phyloP scores from a whole-genome alignment of 1,139 yeast species.

The Hansenula anomala region DNA sequence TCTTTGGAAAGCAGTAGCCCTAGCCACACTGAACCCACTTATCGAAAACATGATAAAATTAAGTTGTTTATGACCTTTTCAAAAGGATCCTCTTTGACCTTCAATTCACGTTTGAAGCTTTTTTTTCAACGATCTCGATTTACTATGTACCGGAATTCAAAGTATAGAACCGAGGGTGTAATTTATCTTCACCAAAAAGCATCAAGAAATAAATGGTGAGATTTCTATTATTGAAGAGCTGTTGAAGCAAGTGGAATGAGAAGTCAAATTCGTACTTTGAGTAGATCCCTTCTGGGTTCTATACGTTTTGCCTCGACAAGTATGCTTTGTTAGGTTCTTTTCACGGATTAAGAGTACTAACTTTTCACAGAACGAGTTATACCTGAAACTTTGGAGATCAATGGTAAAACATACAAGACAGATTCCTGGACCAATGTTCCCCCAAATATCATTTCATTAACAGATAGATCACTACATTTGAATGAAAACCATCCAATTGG shows the following conservation, averaged over 20 bases:
- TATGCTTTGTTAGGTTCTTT: not conserved
- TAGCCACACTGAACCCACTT: not conserved
- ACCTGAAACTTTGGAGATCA: slow-evolving; percentile 35
- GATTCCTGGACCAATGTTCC: slow-evolving; percentile 90
- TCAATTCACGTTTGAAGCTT: no score
- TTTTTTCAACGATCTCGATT: no score
- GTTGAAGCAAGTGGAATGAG: no score
- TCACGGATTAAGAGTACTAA: no score
- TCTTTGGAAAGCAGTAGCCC: not conserved
- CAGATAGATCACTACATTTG: slow-evolving; percentile 71
- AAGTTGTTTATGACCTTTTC: no score
- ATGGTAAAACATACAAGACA: slow-evolving; percentile 48
- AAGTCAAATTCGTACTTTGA: not conserved
- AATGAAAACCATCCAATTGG: slow-evolving; percentile 85
- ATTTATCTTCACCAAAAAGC: no score
- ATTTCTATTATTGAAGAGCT: no score
- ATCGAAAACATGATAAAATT: not conserved
- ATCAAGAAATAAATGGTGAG: no score
- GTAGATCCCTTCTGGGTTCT: not conserved
- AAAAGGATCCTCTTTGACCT: no score
- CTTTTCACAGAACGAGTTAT: not conserved
- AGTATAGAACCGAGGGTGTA: no score
- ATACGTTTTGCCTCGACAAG: not conserved
- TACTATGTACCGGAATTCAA: no score
- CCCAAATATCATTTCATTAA: slow-evolving; percentile 60